phyloP scores from a whole-genome alignment of 1,284 basidiomycete genomes.

The Sporisorium exsertum region DNA sequence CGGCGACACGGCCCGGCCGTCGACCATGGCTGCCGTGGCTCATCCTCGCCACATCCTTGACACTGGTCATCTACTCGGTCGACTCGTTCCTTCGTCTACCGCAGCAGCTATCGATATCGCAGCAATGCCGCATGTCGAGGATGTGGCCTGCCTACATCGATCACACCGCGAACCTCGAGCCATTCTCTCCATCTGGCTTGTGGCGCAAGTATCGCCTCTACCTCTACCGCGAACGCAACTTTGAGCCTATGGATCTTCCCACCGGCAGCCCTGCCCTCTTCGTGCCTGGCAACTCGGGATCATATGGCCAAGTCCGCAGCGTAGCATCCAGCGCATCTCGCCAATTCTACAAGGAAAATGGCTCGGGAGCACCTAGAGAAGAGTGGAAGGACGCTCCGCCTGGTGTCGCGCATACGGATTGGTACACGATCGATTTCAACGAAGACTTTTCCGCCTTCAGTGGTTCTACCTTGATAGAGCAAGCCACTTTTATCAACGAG shows the following conservation, averaged over 20 bases:
- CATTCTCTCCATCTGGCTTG: constrained; percentile 78
- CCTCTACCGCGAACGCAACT: constrained; percentile 81
- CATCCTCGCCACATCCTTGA: constrained; percentile 22
- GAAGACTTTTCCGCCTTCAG: constrained; percentile 97
- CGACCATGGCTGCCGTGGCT: constrained; percentile 32
- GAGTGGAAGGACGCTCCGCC: constrained; percentile 55
- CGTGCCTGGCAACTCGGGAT: constrained; percentile 96
- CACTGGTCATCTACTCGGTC: constrained; percentile 29
- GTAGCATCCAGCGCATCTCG: constrained; percentile 89
- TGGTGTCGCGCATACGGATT: constrained; percentile 46
- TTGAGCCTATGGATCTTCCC: constrained; percentile 32
- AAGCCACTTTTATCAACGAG: constrained; percentile 81
- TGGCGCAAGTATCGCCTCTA: constrained; percentile 83
- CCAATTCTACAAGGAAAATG: constrained; percentile 78
- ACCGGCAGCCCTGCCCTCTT: constrained; percentile 81
- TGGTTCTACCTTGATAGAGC: constrained; percentile 84
- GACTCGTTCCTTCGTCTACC: constrained; percentile 50
- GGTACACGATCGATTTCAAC: constrained; percentile 83
- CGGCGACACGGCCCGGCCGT: constrained; percentile 4
- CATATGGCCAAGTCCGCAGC: constrained; percentile 91
- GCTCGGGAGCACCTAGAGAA: constrained; percentile 60
- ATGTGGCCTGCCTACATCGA: constrained; percentile 90
- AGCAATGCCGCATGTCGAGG: constrained; percentile 90
- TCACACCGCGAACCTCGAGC: constrained; percentile 68
- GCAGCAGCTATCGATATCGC: constrained; percentile 43